Evolutionary conservation across 1,139 yeast species (phyloP).

Genomic region (Geotrichum restrictum): DNA sequence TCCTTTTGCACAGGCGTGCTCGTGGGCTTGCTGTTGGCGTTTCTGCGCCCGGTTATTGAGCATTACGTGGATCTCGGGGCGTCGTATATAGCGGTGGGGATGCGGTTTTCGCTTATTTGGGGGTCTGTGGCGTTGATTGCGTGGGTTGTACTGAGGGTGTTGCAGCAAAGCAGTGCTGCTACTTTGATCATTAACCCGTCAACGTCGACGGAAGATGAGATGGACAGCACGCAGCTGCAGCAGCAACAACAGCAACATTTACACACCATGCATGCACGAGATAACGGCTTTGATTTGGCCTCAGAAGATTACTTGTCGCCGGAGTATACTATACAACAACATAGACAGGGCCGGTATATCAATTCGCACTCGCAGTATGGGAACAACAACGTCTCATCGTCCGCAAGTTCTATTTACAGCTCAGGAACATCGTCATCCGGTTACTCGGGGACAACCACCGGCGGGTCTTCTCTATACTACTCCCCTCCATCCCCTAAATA

Average conservation of each 20-base stretch:
- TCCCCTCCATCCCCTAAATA: slow-evolving; percentile 11
- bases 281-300: not conserved
- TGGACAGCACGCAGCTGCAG: not conserved
- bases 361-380: not conserved
- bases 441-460: slow-evolving; percentile 10
- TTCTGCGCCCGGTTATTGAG: slow-evolving; percentile 29
- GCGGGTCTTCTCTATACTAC: slow-evolving; percentile 7
- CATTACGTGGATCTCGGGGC: slow-evolving; percentile 31
- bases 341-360: not conserved
- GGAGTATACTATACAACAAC: no score
- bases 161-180: slow-evolving; percentile 20
- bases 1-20: slow-evolving; percentile 31
- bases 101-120: slow-evolving; percentile 29
- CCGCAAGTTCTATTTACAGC: slow-evolving; percentile 18
- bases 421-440: slow-evolving; percentile 10
- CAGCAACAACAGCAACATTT: not conserved
- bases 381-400: slow-evolving; percentile 4
- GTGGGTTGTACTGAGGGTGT: slow-evolving; percentile 24
- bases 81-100: slow-evolving; percentile 22
- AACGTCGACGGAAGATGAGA: slow-evolving; percentile 3
- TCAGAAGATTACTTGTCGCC: no score
- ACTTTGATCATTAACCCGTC: slow-evolving; percentile 18
- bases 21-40: slow-evolving; percentile 29
- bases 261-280: slow-evolving; percentile 3
- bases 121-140: slow-evolving; percentile 28